Evolutionary conservation across 2,329 filamentous ascomycete genomes (phyloP).

Genomic region (Stenocarpella maydis): DNA sequence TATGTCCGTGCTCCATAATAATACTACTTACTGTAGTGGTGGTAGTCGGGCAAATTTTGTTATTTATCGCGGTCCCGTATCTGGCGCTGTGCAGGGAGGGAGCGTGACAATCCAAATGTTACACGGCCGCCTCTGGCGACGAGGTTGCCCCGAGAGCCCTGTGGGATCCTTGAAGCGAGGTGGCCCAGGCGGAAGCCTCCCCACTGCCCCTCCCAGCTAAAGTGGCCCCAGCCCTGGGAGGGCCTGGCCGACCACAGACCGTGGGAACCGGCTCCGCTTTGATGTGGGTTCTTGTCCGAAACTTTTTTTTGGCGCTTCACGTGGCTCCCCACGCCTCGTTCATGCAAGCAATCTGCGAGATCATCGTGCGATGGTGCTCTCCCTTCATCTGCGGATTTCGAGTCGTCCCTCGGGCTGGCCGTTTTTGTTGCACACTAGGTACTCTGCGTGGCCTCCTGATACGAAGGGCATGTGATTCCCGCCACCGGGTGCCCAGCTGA

Average conservation of each 20-base stretch:
- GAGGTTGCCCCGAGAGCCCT: constrained; percentile 4
- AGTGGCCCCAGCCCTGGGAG: constrained; percentile 16
- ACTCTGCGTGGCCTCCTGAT: neutral
- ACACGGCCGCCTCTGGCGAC: neutral
- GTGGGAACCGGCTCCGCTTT: neutral
- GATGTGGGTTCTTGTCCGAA: neutral
- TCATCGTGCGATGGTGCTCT: neutral
- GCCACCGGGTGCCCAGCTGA: neutral
- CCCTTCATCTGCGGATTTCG: neutral
- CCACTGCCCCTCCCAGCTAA: neutral
- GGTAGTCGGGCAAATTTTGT: constrained; percentile 4
- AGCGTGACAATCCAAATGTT: constrained; percentile 2
- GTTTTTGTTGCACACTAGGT: constrained; percentile 18
- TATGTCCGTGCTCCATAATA: no score
- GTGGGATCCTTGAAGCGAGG: neutral
- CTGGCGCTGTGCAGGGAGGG: neutral
- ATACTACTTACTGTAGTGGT: no score
- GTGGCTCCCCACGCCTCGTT: constrained; percentile 13
- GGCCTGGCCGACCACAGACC: constrained; percentile 12
- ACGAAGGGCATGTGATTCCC: constrained; percentile 6
- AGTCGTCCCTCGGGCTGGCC: neutral
- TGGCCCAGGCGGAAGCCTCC: constrained; percentile 4
- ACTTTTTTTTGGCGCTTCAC: constrained; percentile 21
- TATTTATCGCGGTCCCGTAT: neutral
- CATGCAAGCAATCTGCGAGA: neutral